Base-by-base conservation (phyloP, 192 early-diverging fungal species). In the Backusella liffmaniae region DNA sequence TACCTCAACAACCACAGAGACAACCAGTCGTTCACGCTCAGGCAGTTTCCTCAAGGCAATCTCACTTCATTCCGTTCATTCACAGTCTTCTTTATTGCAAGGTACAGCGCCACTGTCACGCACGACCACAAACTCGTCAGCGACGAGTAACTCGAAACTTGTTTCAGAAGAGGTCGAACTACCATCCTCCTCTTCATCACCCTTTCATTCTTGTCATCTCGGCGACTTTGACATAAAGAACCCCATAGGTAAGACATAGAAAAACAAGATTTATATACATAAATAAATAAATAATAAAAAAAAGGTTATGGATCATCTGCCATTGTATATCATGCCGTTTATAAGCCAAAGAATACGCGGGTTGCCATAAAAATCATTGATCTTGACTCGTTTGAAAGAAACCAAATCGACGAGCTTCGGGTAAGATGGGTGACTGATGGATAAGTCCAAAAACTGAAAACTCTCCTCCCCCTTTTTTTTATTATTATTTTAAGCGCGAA, bases 361-460 rank as follows among this genome's bases (percentile, higher is more conserved):
- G 91, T 95, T 18, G 92, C 91, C 37, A 88, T 95, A 67, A 96
- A 96, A 77, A 89, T 95, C 66, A 94, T 96, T 74, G 94, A 96
- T 70, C 83, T 96, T 69, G 95, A 96, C 79, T 88, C 90, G 85
- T 96, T 96, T 90, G 94, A 95, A 76, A 82, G 95, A 30, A 92
- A 94, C 79, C 95, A 96, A 80, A 96, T 96, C 74, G 95, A 96
- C 77, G 95, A 96, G 81, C 84, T 96, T 59, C 79, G 95, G 82
- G 91, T 92, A 85, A 73, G 23, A 32, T 32, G 32, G 30, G 32
- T 32, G 0, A 32, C 32, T 32, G 32, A 32, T 32, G 32, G 32
- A 32, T 32, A 32, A 10, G 5, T 4, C 10, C 7, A 66, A 66
- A 29, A 10, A 34, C 15, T 34, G 2, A 67, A 15, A 10, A n/a